These are phyloP conservation scores for Viola pubescens DNA, from an alignment of 441 rosid genomes.

Conservation along the genomic window DNA sequence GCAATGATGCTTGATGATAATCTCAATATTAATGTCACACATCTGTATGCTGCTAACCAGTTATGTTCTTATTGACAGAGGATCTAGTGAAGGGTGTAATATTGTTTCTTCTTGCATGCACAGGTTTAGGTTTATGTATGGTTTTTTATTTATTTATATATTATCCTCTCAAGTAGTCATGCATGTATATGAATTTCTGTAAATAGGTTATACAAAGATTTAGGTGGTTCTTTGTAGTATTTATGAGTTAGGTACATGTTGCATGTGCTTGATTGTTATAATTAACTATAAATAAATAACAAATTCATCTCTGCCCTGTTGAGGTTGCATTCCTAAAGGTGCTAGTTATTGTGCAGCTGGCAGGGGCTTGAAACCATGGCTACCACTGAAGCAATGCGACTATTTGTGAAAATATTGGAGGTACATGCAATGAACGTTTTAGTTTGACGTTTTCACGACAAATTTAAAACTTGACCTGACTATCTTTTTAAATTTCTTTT, in stretches of 20 bases:
- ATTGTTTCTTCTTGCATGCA: too few species aligned
- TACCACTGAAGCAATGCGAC: conserved; percentile 98
- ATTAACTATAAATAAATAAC: too few species aligned
- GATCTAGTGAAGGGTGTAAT: too few species aligned
- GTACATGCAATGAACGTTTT: conserved; percentile 28
- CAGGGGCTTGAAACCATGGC: conserved; percentile 91
- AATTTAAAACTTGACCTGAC: conserved; percentile 1
- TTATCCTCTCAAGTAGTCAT: too few species aligned
- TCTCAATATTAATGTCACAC: background rate
- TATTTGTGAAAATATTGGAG: conserved; percentile 98
- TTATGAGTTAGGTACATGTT: too few species aligned
- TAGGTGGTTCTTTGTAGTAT: too few species aligned
- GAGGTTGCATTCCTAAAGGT: conserved; percentile 12
- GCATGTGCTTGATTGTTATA: too few species aligned
- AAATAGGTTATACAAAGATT: too few species aligned
- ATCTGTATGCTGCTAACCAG: background rate
- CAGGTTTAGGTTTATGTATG: too few species aligned
- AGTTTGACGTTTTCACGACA: conserved; percentile 10
- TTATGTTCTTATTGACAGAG: too few species aligned
- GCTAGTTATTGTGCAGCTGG: conserved; percentile 56
- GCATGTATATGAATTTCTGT: too few species aligned
- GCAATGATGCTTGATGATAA: background rate
- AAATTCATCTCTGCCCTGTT: background rate
- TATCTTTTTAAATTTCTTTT: conserved; percentile 7
- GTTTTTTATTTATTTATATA: too few species aligned